A percentile compares a stretch with the other conserved stretches of the same genome.
phyloP scores from a whole-genome alignment of 148 eudicot genomes.

The Simmondsia chinensis region DNA sequence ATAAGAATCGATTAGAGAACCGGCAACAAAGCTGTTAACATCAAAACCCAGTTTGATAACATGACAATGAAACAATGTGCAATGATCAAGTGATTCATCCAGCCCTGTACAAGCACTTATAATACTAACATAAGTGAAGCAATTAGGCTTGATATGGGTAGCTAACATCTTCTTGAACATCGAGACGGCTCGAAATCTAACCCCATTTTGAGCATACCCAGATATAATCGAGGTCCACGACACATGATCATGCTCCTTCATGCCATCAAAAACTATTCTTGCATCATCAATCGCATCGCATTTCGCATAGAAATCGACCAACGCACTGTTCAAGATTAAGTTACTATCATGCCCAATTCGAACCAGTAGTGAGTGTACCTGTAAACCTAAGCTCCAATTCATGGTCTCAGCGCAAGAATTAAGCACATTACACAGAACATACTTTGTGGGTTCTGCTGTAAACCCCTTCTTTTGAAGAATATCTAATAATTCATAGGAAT shows the following conservation, averaged over 20 bases:
- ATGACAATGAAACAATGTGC: constrained; percentile 29
- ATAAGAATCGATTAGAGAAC: constrained; percentile 31
- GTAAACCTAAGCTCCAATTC: constrained; percentile 21
- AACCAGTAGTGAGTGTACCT: constrained; percentile 26
- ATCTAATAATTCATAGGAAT: neutral
- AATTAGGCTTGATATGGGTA: constrained; percentile 23
- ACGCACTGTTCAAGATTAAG: constrained; percentile 22
- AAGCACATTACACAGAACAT: constrained; percentile 19
- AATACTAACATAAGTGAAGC: constrained; percentile 30
- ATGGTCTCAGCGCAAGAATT: constrained; percentile 23
- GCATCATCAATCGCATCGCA: constrained; percentile 20
- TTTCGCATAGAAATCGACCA: constrained; percentile 34
- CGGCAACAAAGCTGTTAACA: constrained; percentile 14
- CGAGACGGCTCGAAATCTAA: constrained; percentile 13
- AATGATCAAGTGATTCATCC: constrained; percentile 13
- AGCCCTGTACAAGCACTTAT: constrained; percentile 15
- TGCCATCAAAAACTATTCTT: constrained; percentile 28
- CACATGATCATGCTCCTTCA: constrained; percentile 31
- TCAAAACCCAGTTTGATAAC: constrained; percentile 23
- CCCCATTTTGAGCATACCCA: constrained; percentile 20
- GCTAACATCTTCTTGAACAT: constrained; percentile 30
- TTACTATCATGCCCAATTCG: constrained; percentile 20
- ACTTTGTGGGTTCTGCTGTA: constrained; percentile 18
- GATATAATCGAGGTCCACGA: constrained; percentile 41
- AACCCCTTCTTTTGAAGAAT: neutral